Conservation (phyloP, 2,329 filamentous ascomycete genomes). For the Aspergillus latus region DNA sequence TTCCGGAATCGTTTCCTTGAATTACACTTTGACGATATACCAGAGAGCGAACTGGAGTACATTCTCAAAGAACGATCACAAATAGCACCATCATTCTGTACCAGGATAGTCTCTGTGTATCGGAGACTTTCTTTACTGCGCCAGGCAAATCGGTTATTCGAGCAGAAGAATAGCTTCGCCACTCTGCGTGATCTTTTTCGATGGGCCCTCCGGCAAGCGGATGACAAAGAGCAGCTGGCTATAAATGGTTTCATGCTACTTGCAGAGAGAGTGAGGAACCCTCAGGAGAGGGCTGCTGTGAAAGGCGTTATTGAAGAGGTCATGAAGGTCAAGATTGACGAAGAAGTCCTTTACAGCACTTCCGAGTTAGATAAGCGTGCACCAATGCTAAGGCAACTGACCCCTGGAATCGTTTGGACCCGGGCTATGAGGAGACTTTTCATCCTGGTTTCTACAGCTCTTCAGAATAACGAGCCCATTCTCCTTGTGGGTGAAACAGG, state of each 20-base stretch:
- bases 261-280: slow-evolving; percentile 88
- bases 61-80: slow-evolving; percentile 87
- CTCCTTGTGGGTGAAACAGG: slow-evolving; percentile 94
- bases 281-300: slow-evolving; percentile 79
- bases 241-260: slow-evolving; percentile 95
- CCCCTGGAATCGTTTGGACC: slow-evolving; percentile 77
- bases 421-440: slow-evolving; percentile 90
- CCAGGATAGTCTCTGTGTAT: slow-evolving; percentile 88
- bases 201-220: slow-evolving; percentile 84
- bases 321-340: slow-evolving; percentile 81
- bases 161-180: slow-evolving; percentile 96
- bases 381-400: slow-evolving; percentile 39
- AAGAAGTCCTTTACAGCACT: slow-evolving; percentile 69
- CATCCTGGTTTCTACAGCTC: slow-evolving; percentile 79
- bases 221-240: slow-evolving; percentile 84
- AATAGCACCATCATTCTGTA: slow-evolving; percentile 87
- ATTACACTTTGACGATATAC: slow-evolving; percentile 96
- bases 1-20: slow-evolving; percentile 97
- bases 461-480: slow-evolving; percentile 89
- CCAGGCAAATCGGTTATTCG: slow-evolving; percentile 87
- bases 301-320: slow-evolving; percentile 85
- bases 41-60: slow-evolving; percentile 85
- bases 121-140: slow-evolving; percentile 85
- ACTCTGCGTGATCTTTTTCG: slow-evolving; percentile 93
- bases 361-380: slow-evolving; percentile 57